Evolutionary conservation across 2,329 filamentous ascomycete genomes (phyloP).

Genomic region (Orbilia ellipsospora): DNA sequence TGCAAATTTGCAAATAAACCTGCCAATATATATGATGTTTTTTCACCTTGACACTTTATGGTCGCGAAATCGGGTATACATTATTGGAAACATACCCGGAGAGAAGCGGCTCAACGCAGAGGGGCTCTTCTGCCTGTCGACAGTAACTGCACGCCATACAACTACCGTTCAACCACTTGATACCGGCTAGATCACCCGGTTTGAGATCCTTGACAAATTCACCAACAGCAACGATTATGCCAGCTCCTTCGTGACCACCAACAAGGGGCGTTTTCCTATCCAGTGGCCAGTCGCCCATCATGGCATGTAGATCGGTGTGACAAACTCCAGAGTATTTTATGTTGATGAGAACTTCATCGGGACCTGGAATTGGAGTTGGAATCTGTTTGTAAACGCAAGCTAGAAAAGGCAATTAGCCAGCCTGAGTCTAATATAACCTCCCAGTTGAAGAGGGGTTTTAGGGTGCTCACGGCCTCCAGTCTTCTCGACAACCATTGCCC

Average conservation of each 20-base stretch:
- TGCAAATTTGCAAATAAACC: no score
- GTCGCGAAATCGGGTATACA: no score
- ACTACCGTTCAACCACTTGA: slow-evolving; percentile 93
- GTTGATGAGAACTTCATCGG: slow-evolving; percentile 87
- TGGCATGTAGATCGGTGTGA: slow-evolving; percentile 65
- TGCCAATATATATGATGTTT: no score
- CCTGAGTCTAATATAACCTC: slow-evolving; percentile 56
- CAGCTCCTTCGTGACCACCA: slow-evolving; percentile 81
- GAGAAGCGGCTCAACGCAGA: slow-evolving; percentile 78
- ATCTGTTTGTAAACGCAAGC: slow-evolving; percentile 77
- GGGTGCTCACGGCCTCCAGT: slow-evolving; percentile 72
- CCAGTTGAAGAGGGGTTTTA: no score
- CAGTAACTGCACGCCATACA: slow-evolving; percentile 88
- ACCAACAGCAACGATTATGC: slow-evolving; percentile 76
- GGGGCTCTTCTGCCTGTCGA: slow-evolving; percentile 74
- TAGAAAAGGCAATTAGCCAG: slow-evolving; percentile 4
- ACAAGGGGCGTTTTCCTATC: slow-evolving; percentile 84
- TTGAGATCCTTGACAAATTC: slow-evolving; percentile 80
- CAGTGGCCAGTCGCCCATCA: slow-evolving; percentile 91
- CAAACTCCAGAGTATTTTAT: slow-evolving; percentile 60
- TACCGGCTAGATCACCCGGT: slow-evolving; percentile 84
- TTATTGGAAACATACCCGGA: slow-evolving; percentile 82
- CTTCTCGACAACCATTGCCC: slow-evolving; percentile 90
- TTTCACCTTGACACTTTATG: no score
- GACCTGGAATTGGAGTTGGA: slow-evolving; percentile 80